These are phyloP conservation scores for Aspergillus haitiensis DNA, from an alignment of 495 filamentous ascomycete genomes.

Conservation along the genomic window DNA sequence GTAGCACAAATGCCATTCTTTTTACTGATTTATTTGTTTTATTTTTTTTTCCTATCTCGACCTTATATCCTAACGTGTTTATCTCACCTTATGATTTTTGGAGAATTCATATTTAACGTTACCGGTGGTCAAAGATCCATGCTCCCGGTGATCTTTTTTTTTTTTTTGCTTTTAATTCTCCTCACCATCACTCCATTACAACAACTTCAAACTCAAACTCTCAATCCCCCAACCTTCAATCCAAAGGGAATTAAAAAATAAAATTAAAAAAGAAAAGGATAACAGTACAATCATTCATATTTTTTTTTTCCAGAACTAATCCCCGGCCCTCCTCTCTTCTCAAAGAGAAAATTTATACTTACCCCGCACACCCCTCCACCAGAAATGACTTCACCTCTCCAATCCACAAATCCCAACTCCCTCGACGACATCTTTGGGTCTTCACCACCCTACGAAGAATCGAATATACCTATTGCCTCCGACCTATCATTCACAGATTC, in stretches of 20 bases:
- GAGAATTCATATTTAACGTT: too few species aligned
- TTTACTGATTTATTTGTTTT: too few species aligned
- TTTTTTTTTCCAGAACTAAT: neutral
- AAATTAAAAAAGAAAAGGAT: neutral
- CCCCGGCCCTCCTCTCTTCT: neutral
- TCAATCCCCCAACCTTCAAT: neutral
- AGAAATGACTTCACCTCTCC: conserved; percentile 4
- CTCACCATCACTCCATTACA: neutral
- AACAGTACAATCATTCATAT: neutral
- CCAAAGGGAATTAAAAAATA: too few species aligned
- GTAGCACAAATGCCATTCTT: too few species aligned
- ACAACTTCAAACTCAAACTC: neutral
- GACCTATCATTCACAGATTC: neutral
- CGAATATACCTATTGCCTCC: conserved; percentile 3
- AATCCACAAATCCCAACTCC: conserved; percentile 29
- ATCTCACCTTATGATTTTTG: too few species aligned
- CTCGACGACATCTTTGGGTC: conserved; percentile 52
- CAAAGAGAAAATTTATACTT: neutral
- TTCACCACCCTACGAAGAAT: conserved; percentile 32
- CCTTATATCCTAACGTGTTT: too few species aligned
- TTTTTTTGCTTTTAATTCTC: neutral
- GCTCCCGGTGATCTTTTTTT: neutral
- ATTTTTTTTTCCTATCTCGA: too few species aligned
- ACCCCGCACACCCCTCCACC: conserved; percentile 1
- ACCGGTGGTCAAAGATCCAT: too few species aligned